A percentile compares a stretch with the other conserved stretches of the same genome.
phyloP scores from a whole-genome alignment of 768 basidiomycete genomes.

The Agrocybe chaxingu region DNA sequence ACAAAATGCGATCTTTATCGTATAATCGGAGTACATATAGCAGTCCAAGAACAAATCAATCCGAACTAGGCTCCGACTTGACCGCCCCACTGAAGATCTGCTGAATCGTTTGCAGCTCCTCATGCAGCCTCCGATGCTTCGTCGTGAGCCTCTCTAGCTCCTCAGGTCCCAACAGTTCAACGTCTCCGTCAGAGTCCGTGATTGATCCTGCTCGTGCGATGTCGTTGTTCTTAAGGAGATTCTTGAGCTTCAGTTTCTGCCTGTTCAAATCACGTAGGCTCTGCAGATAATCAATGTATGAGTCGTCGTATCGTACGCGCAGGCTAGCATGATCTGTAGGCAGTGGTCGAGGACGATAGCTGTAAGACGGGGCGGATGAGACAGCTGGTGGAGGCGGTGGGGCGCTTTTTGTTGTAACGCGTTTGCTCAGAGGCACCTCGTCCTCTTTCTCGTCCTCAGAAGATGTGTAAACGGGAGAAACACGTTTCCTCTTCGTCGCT shows the following conservation, averaged over 20 bases:
- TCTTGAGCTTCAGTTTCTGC: slow-evolving; percentile 51
- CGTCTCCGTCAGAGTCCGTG: slow-evolving; percentile 53
- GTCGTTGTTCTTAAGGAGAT: slow-evolving; percentile 41
- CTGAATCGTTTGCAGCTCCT: slow-evolving; percentile 53
- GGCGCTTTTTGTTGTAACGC: slow-evolving; percentile 2
- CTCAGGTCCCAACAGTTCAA: slow-evolving; percentile 51
- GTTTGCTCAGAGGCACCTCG: slow-evolving; percentile 4
- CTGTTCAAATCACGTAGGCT: slow-evolving; percentile 43
- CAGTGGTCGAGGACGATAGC: slow-evolving; percentile 27
- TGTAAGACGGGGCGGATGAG: background rate
- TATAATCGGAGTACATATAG: background rate
- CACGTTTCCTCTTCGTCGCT: slow-evolving; percentile 42
- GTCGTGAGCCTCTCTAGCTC: slow-evolving; percentile 43
- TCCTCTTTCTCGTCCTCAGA: slow-evolving; percentile 55
- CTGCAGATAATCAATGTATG: slow-evolving; percentile 50
- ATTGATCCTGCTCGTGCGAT: slow-evolving; percentile 29
- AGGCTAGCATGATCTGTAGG: slow-evolving; percentile 50
- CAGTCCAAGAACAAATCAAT: slow-evolving; percentile 1
- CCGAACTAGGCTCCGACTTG: background rate
- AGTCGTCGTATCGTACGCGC: slow-evolving; percentile 47
- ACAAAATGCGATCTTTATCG: no score
- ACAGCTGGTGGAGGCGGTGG: slow-evolving; percentile 12
- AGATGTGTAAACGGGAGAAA: slow-evolving; percentile 63
- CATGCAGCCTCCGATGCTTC: slow-evolving; percentile 43
- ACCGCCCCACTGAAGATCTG: slow-evolving; percentile 5